Conservation (phyloP, 345 rosid species). For the Euphorbia tirucalli region DNA sequence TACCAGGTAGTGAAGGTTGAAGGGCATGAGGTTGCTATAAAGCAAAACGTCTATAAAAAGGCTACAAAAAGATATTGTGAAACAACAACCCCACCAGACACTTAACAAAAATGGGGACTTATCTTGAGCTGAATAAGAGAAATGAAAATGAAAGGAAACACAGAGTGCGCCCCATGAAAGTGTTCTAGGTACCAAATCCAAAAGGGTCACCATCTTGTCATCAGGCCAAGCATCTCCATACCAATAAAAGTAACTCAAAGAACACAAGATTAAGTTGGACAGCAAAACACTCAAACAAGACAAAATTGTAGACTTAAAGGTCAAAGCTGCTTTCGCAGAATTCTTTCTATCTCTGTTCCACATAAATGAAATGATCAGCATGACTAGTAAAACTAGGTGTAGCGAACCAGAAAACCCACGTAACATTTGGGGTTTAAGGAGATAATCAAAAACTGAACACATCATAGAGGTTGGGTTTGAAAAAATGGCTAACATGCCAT, state of each 20-base stretch:
- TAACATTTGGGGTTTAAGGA: slow-evolving; percentile 28
- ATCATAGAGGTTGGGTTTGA: slow-evolving; percentile 9
- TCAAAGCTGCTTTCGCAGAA: slow-evolving; percentile 12
- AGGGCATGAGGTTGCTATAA: slow-evolving; percentile 23
- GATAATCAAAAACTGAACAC: slow-evolving; percentile 28
- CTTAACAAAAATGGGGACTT: slow-evolving; percentile 49
- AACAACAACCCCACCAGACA: slow-evolving; percentile 65
- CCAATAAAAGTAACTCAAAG: slow-evolving; percentile 59
- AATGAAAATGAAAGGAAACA: slow-evolving; percentile 29
- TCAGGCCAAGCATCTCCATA: slow-evolving; percentile 54
- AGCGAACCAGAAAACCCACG: slow-evolving; percentile 36
- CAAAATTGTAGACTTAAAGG: slow-evolving; percentile 22
- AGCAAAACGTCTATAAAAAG: slow-evolving; percentile 47
- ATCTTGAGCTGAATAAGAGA: slow-evolving; percentile 24
- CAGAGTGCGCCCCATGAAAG: slow-evolving; percentile 58
- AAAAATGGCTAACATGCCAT: not conserved
- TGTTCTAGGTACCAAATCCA: slow-evolving; percentile 51
- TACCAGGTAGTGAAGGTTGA: slow-evolving; percentile 29
- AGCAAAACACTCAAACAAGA: slow-evolving; percentile 23
- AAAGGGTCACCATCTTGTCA: slow-evolving; percentile 41
- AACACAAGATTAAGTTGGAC: slow-evolving; percentile 47
- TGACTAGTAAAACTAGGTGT: slow-evolving; percentile 29
- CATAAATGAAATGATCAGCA: slow-evolving; percentile 15
- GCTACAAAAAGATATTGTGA: slow-evolving; percentile 53
- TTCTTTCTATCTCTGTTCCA: not conserved